These are phyloP conservation scores for Russula sp. DNA, from an alignment of 768 basidiomycete genomes.

Conservation along the genomic window DNA sequence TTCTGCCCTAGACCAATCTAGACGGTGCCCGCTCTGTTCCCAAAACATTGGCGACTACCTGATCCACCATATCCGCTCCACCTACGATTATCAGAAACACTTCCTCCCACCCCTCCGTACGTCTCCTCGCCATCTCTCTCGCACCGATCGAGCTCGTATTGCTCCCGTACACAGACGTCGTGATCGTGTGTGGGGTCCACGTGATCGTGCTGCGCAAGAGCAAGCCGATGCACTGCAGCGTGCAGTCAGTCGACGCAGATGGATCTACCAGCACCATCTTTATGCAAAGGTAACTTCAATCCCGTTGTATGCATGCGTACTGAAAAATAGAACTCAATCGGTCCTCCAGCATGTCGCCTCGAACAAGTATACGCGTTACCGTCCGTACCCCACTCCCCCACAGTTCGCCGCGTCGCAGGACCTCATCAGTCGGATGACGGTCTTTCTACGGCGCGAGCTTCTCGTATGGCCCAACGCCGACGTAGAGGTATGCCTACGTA, in stretches of 20 bases:
- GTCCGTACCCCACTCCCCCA: slow-evolving; percentile 82
- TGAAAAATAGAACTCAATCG: slow-evolving; percentile 2
- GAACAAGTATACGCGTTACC: slow-evolving; percentile 76
- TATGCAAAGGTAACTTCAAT: slow-evolving; percentile 65
- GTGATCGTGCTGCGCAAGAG: slow-evolving; percentile 42
- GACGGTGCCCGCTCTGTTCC: slow-evolving; percentile 71
- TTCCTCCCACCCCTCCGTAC: slow-evolving; percentile 59
- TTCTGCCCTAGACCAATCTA: slow-evolving; percentile 53
- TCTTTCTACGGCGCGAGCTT: slow-evolving; percentile 78
- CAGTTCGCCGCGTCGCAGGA: slow-evolving; percentile 77
- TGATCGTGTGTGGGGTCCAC: slow-evolving; percentile 51
- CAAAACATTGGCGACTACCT: slow-evolving; percentile 62
- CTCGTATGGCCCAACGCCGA: slow-evolving; percentile 86
- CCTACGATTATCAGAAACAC: slow-evolving; percentile 77
- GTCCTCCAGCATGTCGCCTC: slow-evolving; percentile 76
- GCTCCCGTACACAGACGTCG: slow-evolving; percentile 25
- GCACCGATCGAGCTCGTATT: slow-evolving; percentile 14
- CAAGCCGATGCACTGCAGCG: slow-evolving; percentile 66
- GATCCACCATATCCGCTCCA: slow-evolving; percentile 72
- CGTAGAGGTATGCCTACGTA: slow-evolving; percentile 55
- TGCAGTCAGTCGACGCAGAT: slow-evolving; percentile 63
- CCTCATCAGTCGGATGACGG: slow-evolving; percentile 64
- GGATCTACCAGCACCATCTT: slow-evolving; percentile 73
- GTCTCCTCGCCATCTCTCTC: slow-evolving; percentile 33
- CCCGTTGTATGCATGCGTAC: not conserved